Conservation (phyloP, 495 filamentous ascomycete genomes). For the Glarea lozoyensis region DNA sequence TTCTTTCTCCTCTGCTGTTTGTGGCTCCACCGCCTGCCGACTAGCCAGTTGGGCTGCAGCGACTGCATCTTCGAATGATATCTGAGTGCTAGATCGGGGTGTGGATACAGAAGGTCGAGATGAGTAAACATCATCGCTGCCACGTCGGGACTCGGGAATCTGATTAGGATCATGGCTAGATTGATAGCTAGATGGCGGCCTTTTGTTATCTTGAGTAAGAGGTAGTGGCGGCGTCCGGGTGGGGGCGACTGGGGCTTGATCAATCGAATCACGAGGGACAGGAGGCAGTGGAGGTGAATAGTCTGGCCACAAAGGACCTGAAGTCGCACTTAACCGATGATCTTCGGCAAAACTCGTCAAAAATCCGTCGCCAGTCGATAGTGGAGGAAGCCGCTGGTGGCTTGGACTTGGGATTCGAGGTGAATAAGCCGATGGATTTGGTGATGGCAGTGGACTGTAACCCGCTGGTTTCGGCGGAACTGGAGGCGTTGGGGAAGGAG, state of each 20-base stretch:
- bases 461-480: slow-evolving; percentile 15
- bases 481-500: slow-evolving; percentile 1
- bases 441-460: slow-evolving; percentile 18
- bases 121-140: slow-evolving; percentile 19
- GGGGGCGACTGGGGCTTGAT: slow-evolving; percentile 9
- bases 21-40: not conserved
- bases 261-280: slow-evolving; percentile 6
- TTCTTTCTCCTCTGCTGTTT: slow-evolving; percentile 8
- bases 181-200: slow-evolving; percentile 27
- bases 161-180: slow-evolving; percentile 9
- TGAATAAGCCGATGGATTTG: not conserved
- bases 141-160: slow-evolving; percentile 14
- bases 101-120: slow-evolving; percentile 9
- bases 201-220: slow-evolving; percentile 28
- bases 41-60: not conserved
- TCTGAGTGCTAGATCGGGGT: slow-evolving; percentile 18
- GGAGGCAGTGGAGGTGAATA: slow-evolving; percentile 31
- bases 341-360: not conserved
- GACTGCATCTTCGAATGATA: slow-evolving; percentile 12
- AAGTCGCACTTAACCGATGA: slow-evolving; percentile 2
- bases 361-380: slow-evolving; percentile 12
- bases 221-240: slow-evolving; percentile 25
- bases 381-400: slow-evolving; percentile 8
- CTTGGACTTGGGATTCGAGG: slow-evolving; percentile 1
- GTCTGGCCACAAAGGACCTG: slow-evolving; percentile 17